A percentile compares a stretch with the other conserved stretches of the same genome.
Evolutionary conservation across 2,329 filamentous ascomycete genomes (phyloP).

Genomic region (Emmonsia crescens): DNA sequence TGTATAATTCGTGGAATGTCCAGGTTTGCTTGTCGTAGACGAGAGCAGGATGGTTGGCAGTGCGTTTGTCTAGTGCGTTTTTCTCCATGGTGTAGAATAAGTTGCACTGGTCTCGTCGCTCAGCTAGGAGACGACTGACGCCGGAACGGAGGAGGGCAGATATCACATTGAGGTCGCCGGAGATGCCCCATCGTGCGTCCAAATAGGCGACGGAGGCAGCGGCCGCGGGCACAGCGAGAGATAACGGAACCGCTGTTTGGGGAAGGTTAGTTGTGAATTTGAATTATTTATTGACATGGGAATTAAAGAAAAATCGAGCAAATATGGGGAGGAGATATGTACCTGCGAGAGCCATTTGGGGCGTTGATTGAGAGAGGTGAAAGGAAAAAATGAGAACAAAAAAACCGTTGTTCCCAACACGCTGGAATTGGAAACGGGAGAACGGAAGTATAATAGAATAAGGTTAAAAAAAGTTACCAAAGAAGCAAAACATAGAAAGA

Average conservation of each 20-base stretch:
- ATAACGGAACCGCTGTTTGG: slow-evolving; percentile 25
- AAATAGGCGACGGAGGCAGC: slow-evolving; percentile 63
- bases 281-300: background rate
- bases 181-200: slow-evolving; percentile 58
- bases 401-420: background rate
- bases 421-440: background rate
- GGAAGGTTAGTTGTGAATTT: background rate
- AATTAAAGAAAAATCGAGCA: background rate
- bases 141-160: slow-evolving; percentile 41
- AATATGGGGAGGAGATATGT: background rate
- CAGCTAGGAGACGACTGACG: slow-evolving; percentile 36
- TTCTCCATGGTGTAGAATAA: slow-evolving; percentile 66
- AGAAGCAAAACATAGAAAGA: background rate
- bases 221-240: slow-evolving; percentile 47
- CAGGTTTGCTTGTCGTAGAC: slow-evolving; percentile 58
- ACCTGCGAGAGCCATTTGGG: background rate
- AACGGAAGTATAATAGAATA: background rate
- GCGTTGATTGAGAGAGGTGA: background rate
- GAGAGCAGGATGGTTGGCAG: slow-evolving; percentile 44
- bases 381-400: background rate
- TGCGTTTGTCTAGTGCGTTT: slow-evolving; percentile 48
- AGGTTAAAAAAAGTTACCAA: background rate
- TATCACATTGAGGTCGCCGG: slow-evolving; percentile 56
- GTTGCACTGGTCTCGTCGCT: slow-evolving; percentile 52
- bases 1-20: slow-evolving; percentile 68